Base-by-base conservation (phyloP, 2,329 filamentous ascomycete genomes). In the Exophiala spinifera region DNA sequence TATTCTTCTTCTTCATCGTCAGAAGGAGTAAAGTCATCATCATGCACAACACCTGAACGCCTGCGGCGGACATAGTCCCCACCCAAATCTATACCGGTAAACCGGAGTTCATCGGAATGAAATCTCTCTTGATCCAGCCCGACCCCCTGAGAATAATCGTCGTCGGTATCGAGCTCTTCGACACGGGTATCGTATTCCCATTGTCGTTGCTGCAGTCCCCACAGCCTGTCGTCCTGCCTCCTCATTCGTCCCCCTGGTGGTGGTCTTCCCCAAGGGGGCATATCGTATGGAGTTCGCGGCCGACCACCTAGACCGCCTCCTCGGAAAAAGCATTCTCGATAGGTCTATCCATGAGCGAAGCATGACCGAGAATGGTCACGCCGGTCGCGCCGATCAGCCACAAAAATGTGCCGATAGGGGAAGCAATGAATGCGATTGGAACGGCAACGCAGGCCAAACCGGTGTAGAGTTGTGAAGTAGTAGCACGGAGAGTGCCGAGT, bases 241-340 rank as follows among this genome's bases (percentile, higher is more conserved):
- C 82, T 80, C 76, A 67, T 69, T 72, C 80, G 84, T 82, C 85
- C 88, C 88, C 89, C 88, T 82, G 89, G 88, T 94, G 91, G 90
- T 94, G 91, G 90, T 96, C 92, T 96, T 96, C 91, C 92, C 92
- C 89, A 58, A 61, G 80, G 86, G 89, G 91, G 91, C 91, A 87
- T 86, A 80, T 78, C 77, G 75, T 81, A 77, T 78, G 91, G 92
- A 96, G 91, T 87, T 94, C 88, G 94, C 94, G 92, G 92, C 90
- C 92, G 94, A 97, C 91, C 91, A 95, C 83, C 86, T 97, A 99
- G 88, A 99, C 94, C 91, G 94, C 92, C 92, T 99, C 94, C 91
- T 95, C 94, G 82, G 92, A 96, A 96, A 99, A 99, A 96, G 91
- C 91, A 91, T 95, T 92, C 86, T 97, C 94, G 80, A 97, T 96